These are phyloP conservation scores for Exsudoporus floridanus DNA, from an alignment of 1,284 basidiomycete genomes.

Conservation along the genomic window DNA sequence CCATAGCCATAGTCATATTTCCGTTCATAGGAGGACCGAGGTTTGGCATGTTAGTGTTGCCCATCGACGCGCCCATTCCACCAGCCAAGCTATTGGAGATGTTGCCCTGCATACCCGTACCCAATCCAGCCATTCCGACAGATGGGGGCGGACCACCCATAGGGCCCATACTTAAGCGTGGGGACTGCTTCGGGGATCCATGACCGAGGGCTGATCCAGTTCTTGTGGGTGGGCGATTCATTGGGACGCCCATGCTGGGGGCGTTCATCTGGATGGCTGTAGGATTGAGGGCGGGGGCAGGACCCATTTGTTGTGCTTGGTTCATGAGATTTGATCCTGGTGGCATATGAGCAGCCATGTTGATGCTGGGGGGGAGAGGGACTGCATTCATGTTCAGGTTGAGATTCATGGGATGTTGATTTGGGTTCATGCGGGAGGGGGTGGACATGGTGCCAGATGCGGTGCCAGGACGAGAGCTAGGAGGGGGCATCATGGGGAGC, in stretches of 20 bases:
- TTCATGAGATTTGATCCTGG: conserved; percentile 19
- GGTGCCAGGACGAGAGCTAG: conserved; percentile 28
- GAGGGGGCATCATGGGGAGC: conserved; percentile 28
- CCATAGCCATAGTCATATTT: conserved; percentile 20
- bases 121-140: conserved; percentile 12
- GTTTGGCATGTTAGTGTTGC: conserved; percentile 7
- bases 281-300: conserved; percentile 6
- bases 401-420: conserved; percentile 26
- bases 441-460: conserved; percentile 22
- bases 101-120: conserved; percentile 6
- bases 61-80: conserved; percentile 13
- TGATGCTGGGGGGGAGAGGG: conserved; percentile 14
- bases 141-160: conserved; percentile 7
- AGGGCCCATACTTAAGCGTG: conserved; percentile 20
- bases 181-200: conserved; percentile 32
- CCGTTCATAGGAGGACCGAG: conserved; percentile 19
- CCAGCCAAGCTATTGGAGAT: conserved; percentile 17
- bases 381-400: conserved; percentile 23
- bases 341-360: conserved; percentile 18
- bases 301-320: conserved; percentile 20
- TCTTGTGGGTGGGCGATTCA: conserved; percentile 33
- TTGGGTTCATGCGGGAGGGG: conserved; percentile 23
- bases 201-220: conserved; percentile 30
- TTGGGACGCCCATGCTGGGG: conserved; percentile 14
- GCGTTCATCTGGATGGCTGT: conserved; percentile 11